These are phyloP conservation scores for Pinus albicaulis DNA, from an alignment of 75 land plant genomes.

Conservation along the genomic window DNA sequence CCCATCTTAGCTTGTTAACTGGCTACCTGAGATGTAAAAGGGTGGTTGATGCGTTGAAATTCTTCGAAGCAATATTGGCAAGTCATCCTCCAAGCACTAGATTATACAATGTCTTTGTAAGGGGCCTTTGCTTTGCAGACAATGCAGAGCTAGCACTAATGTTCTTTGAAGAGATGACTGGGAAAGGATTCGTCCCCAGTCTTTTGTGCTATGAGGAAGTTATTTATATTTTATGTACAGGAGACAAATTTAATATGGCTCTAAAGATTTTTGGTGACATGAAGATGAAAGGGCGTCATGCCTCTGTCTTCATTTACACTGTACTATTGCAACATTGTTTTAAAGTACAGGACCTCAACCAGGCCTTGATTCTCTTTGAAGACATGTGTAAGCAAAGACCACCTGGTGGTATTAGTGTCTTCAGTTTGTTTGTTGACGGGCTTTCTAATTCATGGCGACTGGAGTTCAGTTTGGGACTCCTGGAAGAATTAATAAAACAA, in stretches of 20 bases:
- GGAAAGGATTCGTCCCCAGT: constrained; percentile 26
- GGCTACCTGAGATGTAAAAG: constrained; percentile 38
- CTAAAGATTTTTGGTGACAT: constrained; percentile 37
- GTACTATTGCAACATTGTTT: constrained; percentile 33
- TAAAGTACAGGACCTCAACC: constrained; percentile 15
- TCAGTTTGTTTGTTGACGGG: constrained; percentile 29
- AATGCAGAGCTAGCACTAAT: constrained; percentile 34
- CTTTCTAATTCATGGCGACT: constrained; percentile 30
- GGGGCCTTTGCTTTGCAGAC: background rate
- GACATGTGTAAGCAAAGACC: background rate
- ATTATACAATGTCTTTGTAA: constrained; percentile 36
- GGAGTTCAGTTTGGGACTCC: constrained; percentile 10
- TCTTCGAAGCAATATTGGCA: constrained; percentile 23
- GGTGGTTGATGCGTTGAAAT: constrained; percentile 40
- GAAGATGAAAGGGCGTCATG: constrained; percentile 17
- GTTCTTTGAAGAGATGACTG: constrained; percentile 25
- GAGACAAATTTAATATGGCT: constrained; percentile 20
- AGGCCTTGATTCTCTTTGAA: constrained; percentile 28
- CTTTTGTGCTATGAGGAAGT: constrained; percentile 48
- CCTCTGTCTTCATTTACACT: constrained; percentile 49
- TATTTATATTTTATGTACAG: constrained; percentile 17
- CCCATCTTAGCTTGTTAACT: constrained; percentile 34
- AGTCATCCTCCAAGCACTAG: constrained; percentile 19
- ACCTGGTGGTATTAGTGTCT: background rate
- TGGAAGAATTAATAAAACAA: constrained; percentile 31